Percentiles rank a stretch among this genome's conserved stretches.
Evolutionary conservation across 345 rosid genomes (phyloP).

Genomic region (Lepidium africanum): DNA sequence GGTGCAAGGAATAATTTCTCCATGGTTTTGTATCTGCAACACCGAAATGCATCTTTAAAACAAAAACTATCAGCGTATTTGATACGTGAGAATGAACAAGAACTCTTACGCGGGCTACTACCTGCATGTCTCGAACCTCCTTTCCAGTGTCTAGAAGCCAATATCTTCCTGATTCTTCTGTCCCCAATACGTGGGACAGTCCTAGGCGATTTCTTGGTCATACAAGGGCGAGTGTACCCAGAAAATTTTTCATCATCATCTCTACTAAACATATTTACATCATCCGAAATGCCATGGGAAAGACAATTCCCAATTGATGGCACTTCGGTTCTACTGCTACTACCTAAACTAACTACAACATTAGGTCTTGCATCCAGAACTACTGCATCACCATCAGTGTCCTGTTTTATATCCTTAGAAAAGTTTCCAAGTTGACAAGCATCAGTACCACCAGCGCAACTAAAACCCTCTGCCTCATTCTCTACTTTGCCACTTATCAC

Average conservation of each 20-base stretch:
- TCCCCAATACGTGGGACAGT: conserved; percentile 69
- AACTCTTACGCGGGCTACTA: conserved; percentile 9
- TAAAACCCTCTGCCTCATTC: conserved; percentile 35
- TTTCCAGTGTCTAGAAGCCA: conserved; percentile 90
- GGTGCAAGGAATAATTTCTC: conserved; percentile 49
- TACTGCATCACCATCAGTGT: conserved; percentile 40
- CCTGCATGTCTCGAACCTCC: conserved; percentile 53
- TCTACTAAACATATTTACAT: conserved; percentile 76
- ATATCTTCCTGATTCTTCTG: conserved; percentile 85
- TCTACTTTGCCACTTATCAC: conserved; percentile 37
- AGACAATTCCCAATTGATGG: conserved; percentile 28
- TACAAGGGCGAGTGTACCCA: conserved; percentile 61
- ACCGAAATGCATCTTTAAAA: conserved; percentile 4
- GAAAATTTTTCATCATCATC: conserved; percentile 98
- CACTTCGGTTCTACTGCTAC: conserved; percentile 36
- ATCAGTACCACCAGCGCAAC: conserved; percentile 29
- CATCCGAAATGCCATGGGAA: conserved; percentile 44
- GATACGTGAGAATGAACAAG: neutral
- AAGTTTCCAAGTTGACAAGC: conserved; percentile 28
- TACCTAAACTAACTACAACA: conserved; percentile 48
- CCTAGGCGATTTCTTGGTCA: conserved; percentile 46
- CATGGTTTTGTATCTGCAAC: conserved; percentile 45
- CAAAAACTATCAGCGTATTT: neutral
- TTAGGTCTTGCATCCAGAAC: conserved; percentile 54
- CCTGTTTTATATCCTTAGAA: conserved; percentile 24